Evolutionary conservation across 257 asterid species (phyloP).

Genomic region (Verbena officinalis): DNA sequence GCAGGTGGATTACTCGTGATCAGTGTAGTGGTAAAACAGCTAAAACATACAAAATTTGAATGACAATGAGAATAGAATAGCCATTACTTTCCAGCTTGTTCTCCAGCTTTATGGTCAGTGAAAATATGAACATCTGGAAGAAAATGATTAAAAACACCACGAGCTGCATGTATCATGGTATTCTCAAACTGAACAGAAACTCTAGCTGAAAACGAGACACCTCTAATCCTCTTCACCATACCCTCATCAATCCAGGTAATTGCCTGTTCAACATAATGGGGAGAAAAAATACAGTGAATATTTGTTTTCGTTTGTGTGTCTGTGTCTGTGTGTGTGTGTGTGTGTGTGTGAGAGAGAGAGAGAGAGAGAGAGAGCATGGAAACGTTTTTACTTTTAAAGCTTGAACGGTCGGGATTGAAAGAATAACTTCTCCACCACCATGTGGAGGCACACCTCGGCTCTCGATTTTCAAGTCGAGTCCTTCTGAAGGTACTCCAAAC

Average conservation of each 20-base stretch:
- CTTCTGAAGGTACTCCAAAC: constrained; percentile 82
- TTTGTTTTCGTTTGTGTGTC: neutral
- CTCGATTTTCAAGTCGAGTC: constrained; percentile 67
- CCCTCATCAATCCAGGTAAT: constrained; percentile 88
- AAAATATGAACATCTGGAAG: constrained; percentile 82
- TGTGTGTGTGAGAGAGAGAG: neutral
- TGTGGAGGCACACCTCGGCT: constrained; percentile 85
- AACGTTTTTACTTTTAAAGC: constrained; percentile 60
- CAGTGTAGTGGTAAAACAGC: neutral
- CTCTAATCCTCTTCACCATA: constrained; percentile 92
- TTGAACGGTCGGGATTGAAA: constrained; percentile 68
- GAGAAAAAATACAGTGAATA: constrained; percentile 3
- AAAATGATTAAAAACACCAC: constrained; percentile 76
- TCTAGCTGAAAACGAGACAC: constrained; percentile 78
- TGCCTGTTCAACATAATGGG: constrained; percentile 50
- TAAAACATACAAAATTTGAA: constrained; percentile 7
- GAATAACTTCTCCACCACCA: constrained; percentile 87
- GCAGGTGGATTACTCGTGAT: constrained; percentile 18
- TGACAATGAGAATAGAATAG: neutral
- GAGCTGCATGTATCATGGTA: constrained; percentile 80
- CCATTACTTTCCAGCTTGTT: constrained; percentile 82
- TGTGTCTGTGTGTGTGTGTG: too few relatives aligned
- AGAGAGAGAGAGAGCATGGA: neutral
- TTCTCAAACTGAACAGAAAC: constrained; percentile 84
- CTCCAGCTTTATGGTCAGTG: constrained; percentile 86